A percentile compares a stretch with the other conserved stretches of the same genome.
phyloP scores from a whole-genome alignment of 306 rosid species.

The Casuarina glauca region DNA sequence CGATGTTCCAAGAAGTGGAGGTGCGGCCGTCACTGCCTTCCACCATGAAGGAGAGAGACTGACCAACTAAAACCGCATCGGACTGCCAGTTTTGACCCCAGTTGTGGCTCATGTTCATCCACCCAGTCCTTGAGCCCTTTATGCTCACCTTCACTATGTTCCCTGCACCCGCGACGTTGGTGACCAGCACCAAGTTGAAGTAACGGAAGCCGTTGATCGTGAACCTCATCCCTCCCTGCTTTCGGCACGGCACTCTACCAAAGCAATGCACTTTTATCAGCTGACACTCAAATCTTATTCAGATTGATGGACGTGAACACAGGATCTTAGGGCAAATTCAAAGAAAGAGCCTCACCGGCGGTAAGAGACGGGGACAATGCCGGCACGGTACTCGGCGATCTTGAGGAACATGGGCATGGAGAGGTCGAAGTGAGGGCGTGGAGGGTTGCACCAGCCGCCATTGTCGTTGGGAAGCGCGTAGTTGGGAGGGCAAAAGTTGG shows the following conservation, averaged over 20 bases:
- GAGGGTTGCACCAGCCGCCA: conserved; percentile 96
- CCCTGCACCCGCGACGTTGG: conserved; percentile 88
- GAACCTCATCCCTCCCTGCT: conserved; percentile 75
- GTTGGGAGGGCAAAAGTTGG: conserved; percentile 75
- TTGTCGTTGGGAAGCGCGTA: conserved; percentile 68
- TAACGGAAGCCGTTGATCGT: conserved; percentile 73
- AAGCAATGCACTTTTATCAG: not conserved
- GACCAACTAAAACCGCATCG: conserved; percentile 51
- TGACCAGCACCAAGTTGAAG: conserved; percentile 77
- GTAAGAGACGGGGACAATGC: conserved; percentile 78
- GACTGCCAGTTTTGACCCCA: conserved; percentile 97
- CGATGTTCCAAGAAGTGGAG: conserved; percentile 67
- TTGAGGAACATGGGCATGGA: too few relatives aligned
- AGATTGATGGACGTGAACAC: conserved; percentile 14
- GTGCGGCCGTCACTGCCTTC: conserved; percentile 70
- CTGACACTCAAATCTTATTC: conserved; percentile 18
- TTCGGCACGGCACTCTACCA: conserved; percentile 68
- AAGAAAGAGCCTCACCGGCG: conserved; percentile 51
- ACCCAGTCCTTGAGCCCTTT: conserved; percentile 61
- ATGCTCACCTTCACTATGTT: conserved; percentile 58
- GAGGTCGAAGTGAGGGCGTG: conserved; percentile 7
- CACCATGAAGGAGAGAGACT: conserved; percentile 79
- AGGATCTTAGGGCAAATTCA: not conserved
- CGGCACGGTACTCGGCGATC: conserved; percentile 53
- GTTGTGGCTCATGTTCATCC: conserved; percentile 81